Percentiles rank a stretch among this genome's conserved stretches.
Conservation (phyloP, 768 basidiomycete species). For the Hericium erinaceus region DNA sequence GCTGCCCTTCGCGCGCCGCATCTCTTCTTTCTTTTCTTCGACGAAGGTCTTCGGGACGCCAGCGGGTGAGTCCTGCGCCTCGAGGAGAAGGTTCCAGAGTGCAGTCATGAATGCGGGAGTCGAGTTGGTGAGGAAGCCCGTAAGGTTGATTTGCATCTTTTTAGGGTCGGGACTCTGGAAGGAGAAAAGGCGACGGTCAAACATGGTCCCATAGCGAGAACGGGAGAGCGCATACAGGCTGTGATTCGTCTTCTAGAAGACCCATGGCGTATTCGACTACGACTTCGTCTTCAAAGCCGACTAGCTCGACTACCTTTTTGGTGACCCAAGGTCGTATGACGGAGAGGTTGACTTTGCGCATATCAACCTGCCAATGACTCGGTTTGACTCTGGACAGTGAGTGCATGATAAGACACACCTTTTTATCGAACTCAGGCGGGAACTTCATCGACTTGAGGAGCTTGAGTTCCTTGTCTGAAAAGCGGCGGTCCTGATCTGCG, state of each 20-base stretch:
- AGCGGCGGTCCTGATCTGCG: slow-evolving; percentile 85
- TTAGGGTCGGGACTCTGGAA: slow-evolving; percentile 78
- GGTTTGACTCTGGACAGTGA: not conserved
- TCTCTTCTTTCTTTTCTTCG: slow-evolving; percentile 87
- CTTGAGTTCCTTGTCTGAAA: slow-evolving; percentile 91
- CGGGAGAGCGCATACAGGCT: slow-evolving; percentile 49
- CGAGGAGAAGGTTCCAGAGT: slow-evolving; percentile 87
- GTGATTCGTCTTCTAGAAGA: slow-evolving; percentile 75
- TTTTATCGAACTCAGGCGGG: slow-evolving; percentile 81
- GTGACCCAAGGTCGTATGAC: slow-evolving; percentile 95
- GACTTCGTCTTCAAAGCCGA: slow-evolving; percentile 95
- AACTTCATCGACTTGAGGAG: slow-evolving; percentile 87
- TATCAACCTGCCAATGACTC: slow-evolving; percentile 57
- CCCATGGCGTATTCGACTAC: slow-evolving; percentile 96
- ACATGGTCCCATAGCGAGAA: not conserved
- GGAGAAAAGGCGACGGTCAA: slow-evolving; percentile 1
- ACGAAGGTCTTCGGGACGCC: slow-evolving; percentile 88
- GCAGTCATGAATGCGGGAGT: slow-evolving; percentile 81
- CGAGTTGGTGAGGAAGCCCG: slow-evolving; percentile 84
- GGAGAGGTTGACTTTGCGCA: slow-evolving; percentile 87
- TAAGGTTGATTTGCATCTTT: slow-evolving; percentile 92
- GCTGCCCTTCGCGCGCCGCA: slow-evolving; percentile 58
- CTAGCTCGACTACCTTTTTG: slow-evolving; percentile 82
- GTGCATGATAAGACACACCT: slow-evolving; percentile 32
- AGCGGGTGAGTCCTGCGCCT: slow-evolving; percentile 81